Conservation (phyloP, 345 rosid species). For the Dipteronia sinensis region DNA sequence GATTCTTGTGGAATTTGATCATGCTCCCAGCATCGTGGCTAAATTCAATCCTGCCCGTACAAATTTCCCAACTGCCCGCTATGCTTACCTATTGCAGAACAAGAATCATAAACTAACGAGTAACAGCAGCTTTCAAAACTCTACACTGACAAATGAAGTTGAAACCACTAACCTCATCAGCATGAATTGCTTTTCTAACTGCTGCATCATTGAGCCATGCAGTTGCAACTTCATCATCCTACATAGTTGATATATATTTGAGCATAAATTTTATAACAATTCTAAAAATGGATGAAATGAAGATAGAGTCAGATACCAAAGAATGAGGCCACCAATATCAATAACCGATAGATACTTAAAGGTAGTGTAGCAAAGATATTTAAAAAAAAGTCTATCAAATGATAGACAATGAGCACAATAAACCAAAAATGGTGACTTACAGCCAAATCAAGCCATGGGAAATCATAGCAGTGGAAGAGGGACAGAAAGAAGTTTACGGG, state of each 20-base stretch:
- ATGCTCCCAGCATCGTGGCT: conserved; percentile 70
- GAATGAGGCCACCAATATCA: not conserved
- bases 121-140: not conserved
- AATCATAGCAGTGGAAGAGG: not conserved
- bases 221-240: conserved; percentile 83
- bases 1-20: conserved; percentile 81
- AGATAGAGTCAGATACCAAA: not conserved
- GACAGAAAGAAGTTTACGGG: not conserved
- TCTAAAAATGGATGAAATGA: not conserved
- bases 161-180: conserved; percentile 48
- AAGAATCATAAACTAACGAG: conserved; percentile 5
- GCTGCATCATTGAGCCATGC: conserved; percentile 67
- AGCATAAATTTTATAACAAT: conserved; percentile 1
- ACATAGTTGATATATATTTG: conserved; percentile 14
- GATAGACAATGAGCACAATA: not conserved
- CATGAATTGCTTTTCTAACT: conserved; percentile 77
- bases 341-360: not conserved
- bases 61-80: conserved; percentile 56
- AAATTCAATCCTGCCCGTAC: conserved; percentile 44
- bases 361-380: not conserved
- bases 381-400: not conserved
- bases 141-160: not conserved
- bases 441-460: conserved; percentile 11
- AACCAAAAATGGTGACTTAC: not conserved
- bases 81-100: conserved; percentile 35